Base-by-base conservation (phyloP, 257 asterid species). In the Capsicum chinense region DNA sequence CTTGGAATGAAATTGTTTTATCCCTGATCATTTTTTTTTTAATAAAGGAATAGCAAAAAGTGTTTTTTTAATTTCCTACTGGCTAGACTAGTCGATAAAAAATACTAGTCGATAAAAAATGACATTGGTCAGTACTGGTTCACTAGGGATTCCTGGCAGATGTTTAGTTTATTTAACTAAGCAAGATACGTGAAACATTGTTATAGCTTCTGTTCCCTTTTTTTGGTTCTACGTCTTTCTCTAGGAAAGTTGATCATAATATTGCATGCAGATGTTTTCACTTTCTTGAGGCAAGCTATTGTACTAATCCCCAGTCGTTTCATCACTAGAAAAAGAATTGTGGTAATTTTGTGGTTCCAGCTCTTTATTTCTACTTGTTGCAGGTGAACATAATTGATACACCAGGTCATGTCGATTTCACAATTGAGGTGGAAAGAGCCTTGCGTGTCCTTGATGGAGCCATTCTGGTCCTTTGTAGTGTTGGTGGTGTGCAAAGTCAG, bases 401-500 rank as follows among this genome's bases (percentile, higher is more conserved):
- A 5, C 99, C 99, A 1, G 99, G 99, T 58, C 99, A 97, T 79
- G 98, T 97, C 21, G 99, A 97, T 86, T 97, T 97, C 91, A 97
- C 99, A 26, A 97, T 97, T 66, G 99, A 97, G 90, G 99, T 97
- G 76, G 99, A 97, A 92, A 93, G 99, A 90, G 99, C 99, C 86
- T 90, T 97, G 84, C 98, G 97, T 85, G 99, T 97, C 21, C 97
- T 97, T 83, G 99, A 97, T 90, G 98, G 99, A 42, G 99, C 99
- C 69, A 85, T 97, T 89, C 97, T 97, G 74, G 99, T 97, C 67
- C 92, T 97, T 73, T 97, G 99, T 90, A 92, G 98, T 83, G 99
- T 97, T 87, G 99, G 99, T 83, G 99, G 99, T 83, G 99, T 97
- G 48, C 99, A 97, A 90, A 97, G 99, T 91, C 98, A 97, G 88